Evolutionary conservation across 768 basidiomycete genomes (phyloP).

Genomic region (Gymnopilus junonius): DNA sequence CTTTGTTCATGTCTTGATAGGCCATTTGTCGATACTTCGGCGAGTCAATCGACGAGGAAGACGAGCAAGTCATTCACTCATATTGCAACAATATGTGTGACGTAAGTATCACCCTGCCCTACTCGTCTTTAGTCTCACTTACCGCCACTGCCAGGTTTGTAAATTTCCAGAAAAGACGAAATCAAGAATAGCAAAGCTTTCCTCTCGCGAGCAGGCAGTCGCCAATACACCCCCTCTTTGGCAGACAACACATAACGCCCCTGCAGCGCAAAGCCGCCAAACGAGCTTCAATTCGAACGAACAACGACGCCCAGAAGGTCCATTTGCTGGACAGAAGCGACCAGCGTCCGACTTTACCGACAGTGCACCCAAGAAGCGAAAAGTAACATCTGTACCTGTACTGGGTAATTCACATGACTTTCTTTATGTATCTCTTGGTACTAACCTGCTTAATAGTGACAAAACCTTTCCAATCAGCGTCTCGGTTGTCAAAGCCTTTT

Average conservation of each 20-base stretch:
- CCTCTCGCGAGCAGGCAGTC: slow-evolving; percentile 37
- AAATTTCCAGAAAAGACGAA: slow-evolving; percentile 74
- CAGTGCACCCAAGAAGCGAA: slow-evolving; percentile 34
- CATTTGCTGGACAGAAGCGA: slow-evolving; percentile 19
- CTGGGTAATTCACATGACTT: slow-evolving; percentile 33
- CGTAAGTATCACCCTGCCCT: slow-evolving; percentile 42
- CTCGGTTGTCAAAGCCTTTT: slow-evolving; percentile 46
- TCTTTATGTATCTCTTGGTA: background rate
- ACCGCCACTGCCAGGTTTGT: slow-evolving; percentile 58
- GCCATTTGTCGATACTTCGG: slow-evolving; percentile 83
- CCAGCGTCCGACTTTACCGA: slow-evolving; percentile 13
- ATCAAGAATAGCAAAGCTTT: slow-evolving; percentile 52
- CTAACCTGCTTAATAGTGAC: slow-evolving; percentile 10
- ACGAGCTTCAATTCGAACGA: slow-evolving; percentile 13
- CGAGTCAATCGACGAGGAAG: slow-evolving; percentile 58
- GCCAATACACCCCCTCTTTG: slow-evolving; percentile 23
- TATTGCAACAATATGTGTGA: slow-evolving; percentile 86
- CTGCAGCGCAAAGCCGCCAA: slow-evolving; percentile 5
- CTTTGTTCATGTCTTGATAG: slow-evolving; percentile 35
- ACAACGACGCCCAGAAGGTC: background rate
- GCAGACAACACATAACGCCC: background rate
- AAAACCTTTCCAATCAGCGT: slow-evolving; percentile 23
- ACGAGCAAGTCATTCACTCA: slow-evolving; percentile 44
- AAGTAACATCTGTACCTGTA: slow-evolving; percentile 32
- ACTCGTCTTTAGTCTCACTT: background rate